Base-by-base conservation (phyloP, 176 grass and related monocot species). In the Themeda triandra region DNA sequence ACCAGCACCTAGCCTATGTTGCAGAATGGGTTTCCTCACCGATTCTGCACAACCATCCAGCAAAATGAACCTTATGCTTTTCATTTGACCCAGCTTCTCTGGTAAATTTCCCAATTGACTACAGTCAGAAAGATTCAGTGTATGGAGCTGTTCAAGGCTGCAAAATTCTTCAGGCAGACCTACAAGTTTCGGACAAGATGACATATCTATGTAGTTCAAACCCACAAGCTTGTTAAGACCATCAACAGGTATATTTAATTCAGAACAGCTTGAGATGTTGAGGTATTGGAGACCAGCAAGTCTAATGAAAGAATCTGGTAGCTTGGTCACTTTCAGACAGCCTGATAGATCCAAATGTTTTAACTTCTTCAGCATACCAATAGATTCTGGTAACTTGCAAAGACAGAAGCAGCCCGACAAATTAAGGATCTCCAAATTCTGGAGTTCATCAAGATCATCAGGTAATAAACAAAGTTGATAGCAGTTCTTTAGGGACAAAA, bases 81-180 rank as follows among this genome's bases (percentile, higher is more conserved):
- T 4, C 51, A 60, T 77, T 56, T 77, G 53, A 4, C 48, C 56
- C 35, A 78, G 75, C 7, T 4, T 62, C 59, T 62, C 23, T 25
- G 75, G 75, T 28, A 78, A 63, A 63, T 41, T 27, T 39, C 0
- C 15, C 8, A 78, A 28, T 5, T 41, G 14, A 63, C 1, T 10
- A 62, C 75, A 78, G 17, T 41, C 33, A 11, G 75, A 78, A 14
- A 78, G 75, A 78, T 63, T 41, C 21, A 78, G 75, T 19, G 75
- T 78, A 6, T 41, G 32, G 23, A 78, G 75, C 40, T 41, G 21
- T 28, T 41, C 2, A 63, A 78, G 75, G 75, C 7, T 42, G n/a
- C 75, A 78, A 78, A 77, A 78, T 19, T 78, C 56, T 28, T 78
- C 3, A 27, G 75, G 75, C 5, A 78, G 75, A 1, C 35, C 35